Evolutionary conservation across 2,329 filamentous ascomycete genomes (phyloP), one percentile per base, ranked within the genome.

Genomic region (Didymella exigua): DNA sequence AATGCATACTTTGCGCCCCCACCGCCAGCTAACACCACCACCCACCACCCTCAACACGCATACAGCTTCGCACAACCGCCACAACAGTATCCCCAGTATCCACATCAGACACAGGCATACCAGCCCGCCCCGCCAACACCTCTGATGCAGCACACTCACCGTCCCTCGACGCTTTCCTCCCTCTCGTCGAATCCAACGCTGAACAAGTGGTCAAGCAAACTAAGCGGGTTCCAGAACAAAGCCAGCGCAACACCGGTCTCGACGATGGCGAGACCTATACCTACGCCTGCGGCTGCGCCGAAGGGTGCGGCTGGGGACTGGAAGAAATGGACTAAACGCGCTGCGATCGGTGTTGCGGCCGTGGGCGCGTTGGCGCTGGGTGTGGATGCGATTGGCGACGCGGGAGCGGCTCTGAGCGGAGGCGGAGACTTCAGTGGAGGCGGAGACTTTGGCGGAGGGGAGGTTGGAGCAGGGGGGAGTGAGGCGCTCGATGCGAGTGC

Each of bases 311-410:
- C 24, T 18, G 19, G 24, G 2, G 50, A 58, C 33, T 58, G 55
- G 55, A 58, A 54, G 34, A 58, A 58, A 21, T 58, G 50, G 55
- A 47, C 38, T 2, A 58, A 54, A 24, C 41, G 55, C 26, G 55
- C 49, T 1, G 55, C 50, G 11, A 51, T 58, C 10, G 55, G 55
- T 9, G 55, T 58, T 3, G 55, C 55, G 2, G 55, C 49, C 7
- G 52, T 54, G 1, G 47, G 55, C 16, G 55, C 55, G 2, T 27
- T 58, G 24, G 55, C 55, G 5, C 21, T 58, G 8, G 55, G 55
- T 16, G 50, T 47, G 5, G 55, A 58, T 31, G 55, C 50, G n/a
- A 33, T 31, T 33, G 47, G 24, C 23, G 34, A 37, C 21, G 34
- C 34, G 6, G 54, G 13, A 18, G 45, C 38, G 34, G 49, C 38